Conservation (phyloP, 345 rosid genomes). For the Gossypium rotundifolium region DNA sequence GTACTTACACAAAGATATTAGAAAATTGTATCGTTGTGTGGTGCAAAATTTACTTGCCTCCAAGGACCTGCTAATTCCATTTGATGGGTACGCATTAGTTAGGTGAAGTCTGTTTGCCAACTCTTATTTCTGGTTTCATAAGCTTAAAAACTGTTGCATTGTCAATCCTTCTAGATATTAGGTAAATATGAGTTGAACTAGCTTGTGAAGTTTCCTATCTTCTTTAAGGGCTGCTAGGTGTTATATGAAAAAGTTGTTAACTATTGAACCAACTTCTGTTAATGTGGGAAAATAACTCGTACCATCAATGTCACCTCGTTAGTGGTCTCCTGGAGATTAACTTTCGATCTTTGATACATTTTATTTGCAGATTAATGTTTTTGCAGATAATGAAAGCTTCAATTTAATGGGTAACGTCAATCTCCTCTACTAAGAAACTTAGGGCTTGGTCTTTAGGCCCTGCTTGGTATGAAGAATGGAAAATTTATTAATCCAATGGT, state of each 20-base stretch:
- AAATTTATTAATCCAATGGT: too few relatives aligned
- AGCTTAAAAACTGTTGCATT: not conserved
- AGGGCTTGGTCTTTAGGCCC: not conserved
- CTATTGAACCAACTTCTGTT: not conserved
- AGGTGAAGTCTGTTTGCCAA: not conserved
- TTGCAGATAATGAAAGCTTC: slow-evolving; percentile 64
- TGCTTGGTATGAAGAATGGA: too few relatives aligned
- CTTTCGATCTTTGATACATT: slow-evolving; percentile 19
- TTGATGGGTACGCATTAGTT: too few relatives aligned
- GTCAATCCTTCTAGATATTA: not conserved
- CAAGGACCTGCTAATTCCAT: not conserved
- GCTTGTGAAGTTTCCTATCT: not conserved
- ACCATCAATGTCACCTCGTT: not conserved
- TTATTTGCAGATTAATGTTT: slow-evolving; percentile 60
- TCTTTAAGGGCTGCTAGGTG: not conserved
- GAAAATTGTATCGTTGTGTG: not conserved
- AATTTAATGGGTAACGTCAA: slow-evolving; percentile 60
- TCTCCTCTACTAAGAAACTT: not conserved
- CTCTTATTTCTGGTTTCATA: not conserved
- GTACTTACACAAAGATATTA: not conserved
- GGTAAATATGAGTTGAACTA: slow-evolving; percentile 2
- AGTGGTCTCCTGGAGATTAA: not conserved
- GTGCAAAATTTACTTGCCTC: not conserved
- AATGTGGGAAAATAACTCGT: slow-evolving; percentile 4
- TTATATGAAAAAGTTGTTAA: slow-evolving; percentile 1